Conservation (phyloP, 1,139 yeast species). For the Saccharomyces hybrid region DNA sequence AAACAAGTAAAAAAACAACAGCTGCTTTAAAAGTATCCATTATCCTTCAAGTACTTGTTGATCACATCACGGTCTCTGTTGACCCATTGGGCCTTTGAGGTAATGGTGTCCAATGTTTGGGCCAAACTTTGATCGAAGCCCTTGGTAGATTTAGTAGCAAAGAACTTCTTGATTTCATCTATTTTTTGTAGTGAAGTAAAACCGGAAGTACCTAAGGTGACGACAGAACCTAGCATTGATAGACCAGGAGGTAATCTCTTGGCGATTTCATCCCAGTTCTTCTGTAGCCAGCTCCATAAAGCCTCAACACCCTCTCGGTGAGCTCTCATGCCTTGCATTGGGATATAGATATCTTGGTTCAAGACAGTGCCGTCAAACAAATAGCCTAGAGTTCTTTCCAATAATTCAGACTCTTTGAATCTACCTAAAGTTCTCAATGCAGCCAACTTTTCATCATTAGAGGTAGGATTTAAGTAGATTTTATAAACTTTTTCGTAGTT, state of each 20-base stretch:
- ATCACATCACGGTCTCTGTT: constrained; percentile 53
- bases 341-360: constrained; percentile 78
- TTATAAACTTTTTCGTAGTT: constrained; percentile 58
- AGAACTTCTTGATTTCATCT: constrained; percentile 52
- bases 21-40: constrained; percentile 34
- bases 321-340: constrained; percentile 63
- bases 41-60: constrained; percentile 44
- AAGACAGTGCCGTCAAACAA: constrained; percentile 62
- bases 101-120: constrained; percentile 61
- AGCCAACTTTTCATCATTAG: constrained; percentile 66
- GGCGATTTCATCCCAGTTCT: constrained; percentile 64
- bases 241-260: constrained; percentile 74
- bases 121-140: constrained; percentile 71
- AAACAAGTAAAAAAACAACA: too few species aligned
- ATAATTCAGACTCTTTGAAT: constrained; percentile 50
- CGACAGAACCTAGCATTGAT: constrained; percentile 69
- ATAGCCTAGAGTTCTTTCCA: constrained; percentile 54
- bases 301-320: constrained; percentile 54
- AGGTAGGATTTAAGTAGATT: constrained; percentile 58
- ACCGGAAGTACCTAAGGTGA: constrained; percentile 53
- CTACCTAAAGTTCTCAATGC: constrained; percentile 74
- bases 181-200: constrained; percentile 58
- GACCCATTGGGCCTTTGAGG: constrained; percentile 59
- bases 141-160: constrained; percentile 52
- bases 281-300: constrained; percentile 69